Conservation (phyloP, 441 rosid species). For the Erodium moschatum region DNA sequence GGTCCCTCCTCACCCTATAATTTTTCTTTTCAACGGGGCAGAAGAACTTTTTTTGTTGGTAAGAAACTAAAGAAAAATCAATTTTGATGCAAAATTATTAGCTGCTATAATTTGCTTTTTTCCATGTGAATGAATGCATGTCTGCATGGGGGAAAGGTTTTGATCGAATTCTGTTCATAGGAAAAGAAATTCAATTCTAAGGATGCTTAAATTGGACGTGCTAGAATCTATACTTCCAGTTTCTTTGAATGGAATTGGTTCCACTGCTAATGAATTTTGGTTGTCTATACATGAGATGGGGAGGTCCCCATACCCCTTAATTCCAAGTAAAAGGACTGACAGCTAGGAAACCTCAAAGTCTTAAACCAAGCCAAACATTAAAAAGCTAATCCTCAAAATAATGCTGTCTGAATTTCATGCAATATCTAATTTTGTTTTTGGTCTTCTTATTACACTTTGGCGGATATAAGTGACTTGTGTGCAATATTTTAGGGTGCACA, state of each 20-base stretch:
- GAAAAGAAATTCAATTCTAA: neutral
- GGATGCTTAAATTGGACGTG: neutral
- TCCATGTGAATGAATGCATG: neutral
- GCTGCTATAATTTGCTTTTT: neutral
- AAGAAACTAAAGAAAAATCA: conserved; percentile 19
- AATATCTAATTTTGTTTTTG: conserved; percentile 16
- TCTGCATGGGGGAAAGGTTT: neutral
- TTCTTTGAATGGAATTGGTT: neutral
- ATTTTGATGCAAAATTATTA: conserved; percentile 7
- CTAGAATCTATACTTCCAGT: neutral
- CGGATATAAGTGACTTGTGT: conserved; percentile 18
- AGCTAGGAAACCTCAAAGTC: conserved; percentile 2
- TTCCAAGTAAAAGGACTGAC: neutral
- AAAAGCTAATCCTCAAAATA: conserved; percentile 14
- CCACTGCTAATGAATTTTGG: conserved; percentile 3
- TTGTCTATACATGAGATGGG: neutral
- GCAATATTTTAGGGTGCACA: conserved; percentile 70
- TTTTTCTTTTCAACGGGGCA: conserved; percentile 93
- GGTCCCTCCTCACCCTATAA: conserved; percentile 77
- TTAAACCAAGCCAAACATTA: neutral
- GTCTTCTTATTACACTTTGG: conserved; percentile 1
- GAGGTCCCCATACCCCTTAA: neutral
- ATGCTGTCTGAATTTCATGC: conserved; percentile 12
- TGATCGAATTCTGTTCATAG: neutral
- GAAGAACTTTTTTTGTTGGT: conserved; percentile 96